These are phyloP conservation scores for Canavalia ensiformis DNA, from an alignment of 306 rosid genomes.

Conservation along the genomic window DNA sequence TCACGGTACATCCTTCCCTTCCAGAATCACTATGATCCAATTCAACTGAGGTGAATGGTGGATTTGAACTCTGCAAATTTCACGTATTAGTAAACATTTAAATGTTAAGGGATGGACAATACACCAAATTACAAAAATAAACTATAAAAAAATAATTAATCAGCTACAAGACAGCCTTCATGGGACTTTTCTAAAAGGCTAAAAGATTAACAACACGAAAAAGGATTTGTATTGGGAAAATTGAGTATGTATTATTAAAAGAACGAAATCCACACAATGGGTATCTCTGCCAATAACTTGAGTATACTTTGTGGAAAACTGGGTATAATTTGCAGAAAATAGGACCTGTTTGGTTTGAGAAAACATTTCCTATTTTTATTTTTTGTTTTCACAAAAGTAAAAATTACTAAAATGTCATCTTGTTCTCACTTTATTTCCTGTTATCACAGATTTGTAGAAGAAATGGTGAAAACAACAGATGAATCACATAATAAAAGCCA, in stretches of 20 bases:
- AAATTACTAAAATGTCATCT: not conserved
- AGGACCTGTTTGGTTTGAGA: not conserved
- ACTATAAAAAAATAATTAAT: not conserved
- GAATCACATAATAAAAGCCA: constrained; percentile 2
- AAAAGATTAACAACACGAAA: not conserved
- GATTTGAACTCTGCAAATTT: constrained; percentile 91
- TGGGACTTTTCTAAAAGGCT: not conserved
- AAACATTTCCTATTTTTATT: not conserved
- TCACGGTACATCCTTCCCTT: constrained; percentile 99
- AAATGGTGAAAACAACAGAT: constrained; percentile 3
- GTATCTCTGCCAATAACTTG: constrained; percentile 34
- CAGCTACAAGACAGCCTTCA: not conserved
- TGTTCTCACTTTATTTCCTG: not conserved
- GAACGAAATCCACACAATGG: constrained; percentile 16
- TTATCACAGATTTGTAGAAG: not conserved
- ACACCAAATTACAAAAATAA: constrained; percentile 32
- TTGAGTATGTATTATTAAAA: not conserved
- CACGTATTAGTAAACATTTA: constrained; percentile 45
- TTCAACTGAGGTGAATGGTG: constrained; percentile 97
- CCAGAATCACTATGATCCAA: constrained; percentile 99
- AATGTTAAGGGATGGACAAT: constrained; percentile 35
- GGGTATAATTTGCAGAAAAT: not conserved
- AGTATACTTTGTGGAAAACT: constrained; percentile 20
- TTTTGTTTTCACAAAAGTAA: not conserved
- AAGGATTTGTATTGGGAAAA: constrained; percentile 25